These are phyloP conservation scores for Aaosphaeria pasadenensis DNA, from an alignment of 2,329 filamentous ascomycete species.

Conservation along the genomic window DNA sequence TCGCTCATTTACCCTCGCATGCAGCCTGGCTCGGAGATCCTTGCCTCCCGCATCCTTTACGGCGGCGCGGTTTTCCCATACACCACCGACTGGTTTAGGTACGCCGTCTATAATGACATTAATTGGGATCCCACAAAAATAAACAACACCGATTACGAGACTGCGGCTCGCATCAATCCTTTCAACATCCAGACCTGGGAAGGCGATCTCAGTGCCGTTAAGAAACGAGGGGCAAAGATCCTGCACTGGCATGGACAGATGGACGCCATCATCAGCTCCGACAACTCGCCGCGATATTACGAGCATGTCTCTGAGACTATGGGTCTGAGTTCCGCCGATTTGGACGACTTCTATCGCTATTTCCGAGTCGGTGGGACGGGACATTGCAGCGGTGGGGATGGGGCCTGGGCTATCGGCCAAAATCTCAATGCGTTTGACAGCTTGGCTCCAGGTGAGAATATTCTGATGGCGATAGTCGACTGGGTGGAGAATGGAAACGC, in stretches of 20 bases:
- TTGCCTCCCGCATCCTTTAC: slow-evolving; percentile 16
- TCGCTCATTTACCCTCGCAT: slow-evolving; percentile 2
- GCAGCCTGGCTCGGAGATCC: slow-evolving; percentile 7
- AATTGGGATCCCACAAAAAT: slow-evolving; percentile 36
- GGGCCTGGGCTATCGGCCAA: slow-evolving; percentile 8
- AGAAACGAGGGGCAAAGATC: slow-evolving; percentile 14
- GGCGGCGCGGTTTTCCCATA: slow-evolving; percentile 15
- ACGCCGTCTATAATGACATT: slow-evolving; percentile 40
- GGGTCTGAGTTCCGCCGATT: slow-evolving; percentile 1
- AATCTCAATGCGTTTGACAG: slow-evolving; percentile 1
- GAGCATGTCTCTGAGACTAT: slow-evolving; percentile 5
- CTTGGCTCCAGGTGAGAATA: slow-evolving; percentile 30
- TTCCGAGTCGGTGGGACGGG: slow-evolving; percentile 12
- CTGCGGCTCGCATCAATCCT: slow-evolving; percentile 11
- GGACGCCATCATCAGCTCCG: slow-evolving; percentile 9
- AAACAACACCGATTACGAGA: slow-evolving; percentile 30
- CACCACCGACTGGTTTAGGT: slow-evolving; percentile 40
- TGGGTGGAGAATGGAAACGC: neutral
- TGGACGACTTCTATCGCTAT: slow-evolving; percentile 16
- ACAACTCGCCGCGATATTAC: slow-evolving; percentile 8
- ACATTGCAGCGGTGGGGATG: slow-evolving; percentile 13
- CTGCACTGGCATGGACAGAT: slow-evolving; percentile 16
- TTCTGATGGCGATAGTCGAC: slow-evolving; percentile 38
- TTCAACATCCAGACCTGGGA: slow-evolving; percentile 8
- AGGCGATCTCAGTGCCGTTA: slow-evolving; percentile 14